phyloP scores from a whole-genome alignment of 2,329 filamentous ascomycete species.

The Pezicula rhizophila region DNA sequence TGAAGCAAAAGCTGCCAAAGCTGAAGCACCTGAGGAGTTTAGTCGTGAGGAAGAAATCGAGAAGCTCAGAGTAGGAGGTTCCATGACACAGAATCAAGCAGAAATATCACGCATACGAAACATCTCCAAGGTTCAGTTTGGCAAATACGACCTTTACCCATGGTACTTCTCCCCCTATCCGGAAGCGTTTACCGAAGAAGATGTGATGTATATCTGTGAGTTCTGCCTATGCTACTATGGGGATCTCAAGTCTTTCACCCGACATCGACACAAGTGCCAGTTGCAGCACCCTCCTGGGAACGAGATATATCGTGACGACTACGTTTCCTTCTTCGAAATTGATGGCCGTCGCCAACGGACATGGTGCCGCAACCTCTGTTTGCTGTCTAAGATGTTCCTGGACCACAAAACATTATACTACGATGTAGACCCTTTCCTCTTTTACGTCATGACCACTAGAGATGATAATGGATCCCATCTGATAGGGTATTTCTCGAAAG shows the following conservation, averaged over 20 bases:
- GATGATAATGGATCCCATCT: constrained; percentile 89
- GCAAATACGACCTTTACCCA: constrained; percentile 82
- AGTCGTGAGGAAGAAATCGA: constrained; percentile 90
- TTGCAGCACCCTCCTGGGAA: constrained; percentile 92
- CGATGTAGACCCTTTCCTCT: constrained; percentile 97
- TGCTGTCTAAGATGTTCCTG: constrained; percentile 92
- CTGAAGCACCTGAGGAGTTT: constrained; percentile 41
- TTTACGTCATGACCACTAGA: constrained; percentile 93
- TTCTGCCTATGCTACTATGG: constrained; percentile 93
- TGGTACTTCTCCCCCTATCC: constrained; percentile 99
- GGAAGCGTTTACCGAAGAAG: constrained; percentile 77
- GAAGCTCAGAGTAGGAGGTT: constrained; percentile 86
- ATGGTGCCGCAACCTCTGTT: constrained; percentile 92
- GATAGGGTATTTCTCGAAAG: constrained; percentile 99
- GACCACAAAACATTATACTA: constrained; percentile 99
- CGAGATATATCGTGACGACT: constrained; percentile 94
- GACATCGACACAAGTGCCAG: constrained; percentile 85
- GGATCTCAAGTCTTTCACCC: constrained; percentile 71
- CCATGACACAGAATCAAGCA: constrained; percentile 97
- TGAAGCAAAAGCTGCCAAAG: constrained; percentile 21
- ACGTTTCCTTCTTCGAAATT: constrained; percentile 94
- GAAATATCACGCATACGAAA: constrained; percentile 96
- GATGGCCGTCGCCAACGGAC: constrained; percentile 90
- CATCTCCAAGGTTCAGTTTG: constrained; percentile 90
- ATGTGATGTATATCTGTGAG: constrained; percentile 94